A percentile compares a stretch with the other conserved stretches of the same genome.
Conservation (phyloP, 805 yeast genomes). For the Saccharomyces kudriavzevii region DNA sequence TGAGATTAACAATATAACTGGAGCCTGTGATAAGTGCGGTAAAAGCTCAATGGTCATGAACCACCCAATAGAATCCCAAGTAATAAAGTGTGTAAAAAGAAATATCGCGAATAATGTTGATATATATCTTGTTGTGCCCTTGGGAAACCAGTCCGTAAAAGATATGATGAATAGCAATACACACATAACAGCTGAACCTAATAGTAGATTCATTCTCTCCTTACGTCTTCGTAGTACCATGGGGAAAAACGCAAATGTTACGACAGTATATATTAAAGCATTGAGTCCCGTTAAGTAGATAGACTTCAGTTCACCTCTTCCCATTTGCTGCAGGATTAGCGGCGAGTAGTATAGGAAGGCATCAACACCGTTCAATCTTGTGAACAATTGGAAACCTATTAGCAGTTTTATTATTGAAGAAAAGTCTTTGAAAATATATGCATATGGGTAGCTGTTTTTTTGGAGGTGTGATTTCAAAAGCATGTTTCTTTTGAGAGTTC, state of each 20-base stretch:
- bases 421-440: constrained; percentile 54
- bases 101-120: background rate
- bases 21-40: constrained; percentile 76
- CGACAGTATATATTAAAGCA: constrained; percentile 47
- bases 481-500: background rate
- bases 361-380: constrained; percentile 89
- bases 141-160: constrained; percentile 37
- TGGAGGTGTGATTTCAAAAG: constrained; percentile 48
- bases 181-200: constrained; percentile 79
- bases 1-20: constrained; percentile 84
- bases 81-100: constrained; percentile 23
- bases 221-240: background rate
- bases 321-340: constrained; percentile 87
- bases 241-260: constrained; percentile 50
- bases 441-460: constrained; percentile 71
- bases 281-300: constrained; percentile 85
- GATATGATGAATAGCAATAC: constrained; percentile 58
- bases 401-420: constrained; percentile 23
- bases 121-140: background rate
- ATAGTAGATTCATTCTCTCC: constrained; percentile 51
- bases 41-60: constrained; percentile 76
- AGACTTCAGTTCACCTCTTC: constrained; percentile 85
- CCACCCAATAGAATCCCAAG: constrained; percentile 97
- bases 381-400: constrained; percentile 85
- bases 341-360: constrained; percentile 92